phyloP scores from a whole-genome alignment of 805 yeast genomes.

The Hanseniaspora nectarophila region DNA sequence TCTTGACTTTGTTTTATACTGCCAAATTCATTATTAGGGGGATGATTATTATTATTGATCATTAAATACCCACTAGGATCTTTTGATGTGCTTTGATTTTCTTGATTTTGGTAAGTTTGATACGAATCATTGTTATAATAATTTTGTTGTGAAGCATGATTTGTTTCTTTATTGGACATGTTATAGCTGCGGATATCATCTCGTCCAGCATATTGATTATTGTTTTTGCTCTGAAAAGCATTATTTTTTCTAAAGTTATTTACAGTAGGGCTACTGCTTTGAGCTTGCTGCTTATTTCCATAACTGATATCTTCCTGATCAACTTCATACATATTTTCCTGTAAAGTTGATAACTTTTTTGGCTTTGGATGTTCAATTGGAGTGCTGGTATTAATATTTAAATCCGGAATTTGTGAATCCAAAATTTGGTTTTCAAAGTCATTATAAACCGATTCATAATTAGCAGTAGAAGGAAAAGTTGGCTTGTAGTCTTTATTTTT shows the following conservation, averaged over 20 bases:
- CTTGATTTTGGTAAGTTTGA: too few species aligned
- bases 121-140: too few species aligned
- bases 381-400: neutral
- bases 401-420: neutral
- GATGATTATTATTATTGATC: neutral
- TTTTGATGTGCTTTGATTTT: too few species aligned
- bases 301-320: neutral
- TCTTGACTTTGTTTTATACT: neutral
- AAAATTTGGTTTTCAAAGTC: neutral
- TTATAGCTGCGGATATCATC: too few species aligned
- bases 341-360: neutral
- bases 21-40: too few species aligned
- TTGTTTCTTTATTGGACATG: too few species aligned
- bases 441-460: neutral
- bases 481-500: neutral
- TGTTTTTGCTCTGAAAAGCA: too few species aligned
- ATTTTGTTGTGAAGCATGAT: too few species aligned
- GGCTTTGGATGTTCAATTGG: neutral
- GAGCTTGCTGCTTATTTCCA: neutral
- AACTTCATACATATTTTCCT: neutral
- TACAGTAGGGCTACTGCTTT: too few species aligned
- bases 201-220: too few species aligned
- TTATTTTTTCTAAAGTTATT: too few species aligned
- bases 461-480: neutral
- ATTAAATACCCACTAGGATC: neutral